These are phyloP conservation scores for Colletotrichum costaricense DNA, from an alignment of 2,329 filamentous ascomycete species.

Conservation along the genomic window DNA sequence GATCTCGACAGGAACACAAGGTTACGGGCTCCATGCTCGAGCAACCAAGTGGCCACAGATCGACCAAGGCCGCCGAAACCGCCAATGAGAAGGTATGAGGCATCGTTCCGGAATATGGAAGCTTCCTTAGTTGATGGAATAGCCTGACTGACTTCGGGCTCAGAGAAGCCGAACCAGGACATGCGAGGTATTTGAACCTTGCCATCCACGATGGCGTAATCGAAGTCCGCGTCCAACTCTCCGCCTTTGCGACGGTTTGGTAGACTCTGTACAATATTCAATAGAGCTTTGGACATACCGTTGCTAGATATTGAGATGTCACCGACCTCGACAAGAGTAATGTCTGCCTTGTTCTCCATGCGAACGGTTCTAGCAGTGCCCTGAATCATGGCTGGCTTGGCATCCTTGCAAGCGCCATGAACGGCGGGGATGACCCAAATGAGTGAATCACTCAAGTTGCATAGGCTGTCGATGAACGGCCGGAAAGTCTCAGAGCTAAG, in stretches of 20 bases:
- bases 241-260: slow-evolving; percentile 12
- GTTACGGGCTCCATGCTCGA: slow-evolving; percentile 43
- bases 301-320: not conserved
- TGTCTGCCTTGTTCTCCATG: slow-evolving; percentile 41
- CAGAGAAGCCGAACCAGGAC: slow-evolving; percentile 26
- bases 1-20: slow-evolving; percentile 43
- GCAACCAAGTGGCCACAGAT: slow-evolving; percentile 44
- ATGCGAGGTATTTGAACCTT: slow-evolving; percentile 41
- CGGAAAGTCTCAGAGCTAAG: slow-evolving; percentile 32
- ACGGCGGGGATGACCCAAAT: slow-evolving; percentile 45
- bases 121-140: slow-evolving; percentile 41
- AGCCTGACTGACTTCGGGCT: slow-evolving; percentile 35
- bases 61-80: slow-evolving; percentile 47
- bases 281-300: not conserved
- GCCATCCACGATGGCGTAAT: slow-evolving; percentile 44
- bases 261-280: slow-evolving; percentile 14
- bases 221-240: slow-evolving; percentile 42
- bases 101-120: slow-evolving; percentile 9
- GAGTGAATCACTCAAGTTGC: slow-evolving; percentile 30
- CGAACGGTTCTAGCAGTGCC: slow-evolving; percentile 44
- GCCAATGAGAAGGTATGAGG: slow-evolving; percentile 44
- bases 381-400: slow-evolving; percentile 42
- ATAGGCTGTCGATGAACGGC: slow-evolving; percentile 23
- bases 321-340: slow-evolving; percentile 33
- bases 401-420: slow-evolving; percentile 41